Evolutionary conservation across 495 filamentous ascomycete species (phyloP), one percentile per base, ranked within the genome.

Genomic region (Penicillium bialowiezense): DNA sequence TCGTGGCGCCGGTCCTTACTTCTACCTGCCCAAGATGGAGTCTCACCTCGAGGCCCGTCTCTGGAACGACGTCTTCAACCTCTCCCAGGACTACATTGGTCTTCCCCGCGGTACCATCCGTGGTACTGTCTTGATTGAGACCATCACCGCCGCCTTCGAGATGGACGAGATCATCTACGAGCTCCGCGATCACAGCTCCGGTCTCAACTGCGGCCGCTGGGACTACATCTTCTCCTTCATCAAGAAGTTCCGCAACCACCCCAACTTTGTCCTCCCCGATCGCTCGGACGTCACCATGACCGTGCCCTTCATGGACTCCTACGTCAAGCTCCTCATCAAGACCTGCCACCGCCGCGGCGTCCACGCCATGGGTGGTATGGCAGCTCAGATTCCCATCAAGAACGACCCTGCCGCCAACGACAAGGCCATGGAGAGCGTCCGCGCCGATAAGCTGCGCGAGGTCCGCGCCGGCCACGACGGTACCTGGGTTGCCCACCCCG

Each of bases 111-210:
- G 95, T 20, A 97, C 91, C 20, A 96, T 97, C 72, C 85, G 93
- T 58, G 95, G 82, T 52, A 99, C 93, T 3, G 93, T 99, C 15
- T 75, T 99, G 56, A 97, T 99, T 68, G 93, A 99, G 80, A 99
- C 93, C 48, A 97, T 99, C 71, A 76, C 90, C 19, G 93, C 95
- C 24, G 95, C 91, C n/a, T 99, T 99, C 59, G 95, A 99, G 77
- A 99, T 99, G 93, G 93, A 99, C 50, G 93, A 98, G 86, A 97
- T 98, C 71, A 97, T 99, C 70, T 99, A 96, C 75, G 93, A 99
- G 72, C 86, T 99, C 53, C 89, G 93, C 31, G 92, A 97, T 65
- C 93, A 99, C 77, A 90, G 85, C 70, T 87, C 93, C 9, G 93
- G 93, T 44, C 80, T 99, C 55, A 99, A 99, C 80, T 99, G 93